These are phyloP conservation scores for Mucor mucedo DNA, from an alignment of 371 early-diverging fungal genomes.

Conservation along the genomic window DNA sequence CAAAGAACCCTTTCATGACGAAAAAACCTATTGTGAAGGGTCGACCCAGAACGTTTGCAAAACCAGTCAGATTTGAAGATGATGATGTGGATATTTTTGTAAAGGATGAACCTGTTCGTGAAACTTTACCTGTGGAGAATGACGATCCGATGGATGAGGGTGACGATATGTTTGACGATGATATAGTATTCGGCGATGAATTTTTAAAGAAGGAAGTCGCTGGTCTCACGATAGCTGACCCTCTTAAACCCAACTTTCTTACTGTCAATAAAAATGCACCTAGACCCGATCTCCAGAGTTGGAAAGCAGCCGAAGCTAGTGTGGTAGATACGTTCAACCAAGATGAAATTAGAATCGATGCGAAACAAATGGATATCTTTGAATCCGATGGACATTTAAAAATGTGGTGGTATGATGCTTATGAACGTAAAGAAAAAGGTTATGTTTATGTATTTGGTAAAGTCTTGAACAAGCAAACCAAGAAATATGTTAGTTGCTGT, in stretches of 20 bases:
- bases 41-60: conserved; percentile 2
- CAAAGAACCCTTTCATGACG: neutral
- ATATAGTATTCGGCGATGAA: conserved; percentile 14
- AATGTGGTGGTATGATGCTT: conserved; percentile 95
- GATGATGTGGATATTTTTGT: conserved; percentile 2
- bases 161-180: conserved; percentile 2
- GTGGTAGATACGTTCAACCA: conserved; percentile 25
- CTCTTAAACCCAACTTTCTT: conserved; percentile 7
- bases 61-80: neutral
- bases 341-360: conserved; percentile 25
- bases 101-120: neutral
- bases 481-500: conserved; percentile 82
- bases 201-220: conserved; percentile 21
- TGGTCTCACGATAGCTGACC: conserved; percentile 1
- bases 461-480: conserved; percentile 51
- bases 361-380: conserved; percentile 44
- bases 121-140: neutral
- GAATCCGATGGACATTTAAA: conserved; percentile 66
- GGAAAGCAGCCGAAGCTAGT: conserved; percentile 32
- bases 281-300: conserved; percentile 34
- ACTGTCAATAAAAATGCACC: conserved; percentile 3
- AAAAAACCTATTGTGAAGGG: conserved; percentile 3
- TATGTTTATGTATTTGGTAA: conserved; percentile 93
- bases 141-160: conserved; percentile 2
- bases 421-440: conserved; percentile 79